Percentiles rank a stretch among this genome's conserved stretches.
These are phyloP conservation scores for Emmonsiellopsis sp. DNA, from an alignment of 2,329 filamentous ascomycete species.

Conservation along the genomic window DNA sequence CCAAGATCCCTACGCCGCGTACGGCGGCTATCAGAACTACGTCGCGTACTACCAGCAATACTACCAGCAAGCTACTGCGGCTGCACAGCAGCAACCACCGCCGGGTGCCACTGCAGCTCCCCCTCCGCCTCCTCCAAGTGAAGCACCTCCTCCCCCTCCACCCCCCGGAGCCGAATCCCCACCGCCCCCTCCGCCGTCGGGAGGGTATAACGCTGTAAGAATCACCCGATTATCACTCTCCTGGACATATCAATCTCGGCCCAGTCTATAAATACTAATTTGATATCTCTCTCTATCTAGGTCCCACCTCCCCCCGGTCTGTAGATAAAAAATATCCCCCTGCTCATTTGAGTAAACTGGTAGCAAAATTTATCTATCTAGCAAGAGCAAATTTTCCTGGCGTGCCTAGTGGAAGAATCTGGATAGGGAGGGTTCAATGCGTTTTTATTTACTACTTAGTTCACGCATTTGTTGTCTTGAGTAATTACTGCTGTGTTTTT, in stretches of 20 bases:
- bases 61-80: slow-evolving; percentile 52
- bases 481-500: no score
- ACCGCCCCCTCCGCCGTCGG: slow-evolving; percentile 51
- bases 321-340: slow-evolving; percentile 14
- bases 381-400: no score
- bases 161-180: slow-evolving; percentile 51
- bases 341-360: neutral
- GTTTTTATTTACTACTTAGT: no score
- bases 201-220: slow-evolving; percentile 56
- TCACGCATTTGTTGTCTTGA: no score
- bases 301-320: slow-evolving; percentile 45
- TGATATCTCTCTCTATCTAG: slow-evolving; percentile 16
- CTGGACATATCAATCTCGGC: neutral
- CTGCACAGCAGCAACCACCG: slow-evolving; percentile 25
- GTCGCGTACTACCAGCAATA: slow-evolving; percentile 57
- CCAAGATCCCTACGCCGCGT: slow-evolving; percentile 78
- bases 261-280: neutral
- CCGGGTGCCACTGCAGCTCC: slow-evolving; percentile 37
- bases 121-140: slow-evolving; percentile 49
- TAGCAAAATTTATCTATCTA: no score
- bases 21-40: slow-evolving; percentile 76
- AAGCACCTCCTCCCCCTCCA: slow-evolving; percentile 49
- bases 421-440: no score
- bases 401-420: no score
- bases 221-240: neutral